Evolutionary conservation across 164 flowering plant species (phyloP).

Genomic region (Vitis cinerea): DNA sequence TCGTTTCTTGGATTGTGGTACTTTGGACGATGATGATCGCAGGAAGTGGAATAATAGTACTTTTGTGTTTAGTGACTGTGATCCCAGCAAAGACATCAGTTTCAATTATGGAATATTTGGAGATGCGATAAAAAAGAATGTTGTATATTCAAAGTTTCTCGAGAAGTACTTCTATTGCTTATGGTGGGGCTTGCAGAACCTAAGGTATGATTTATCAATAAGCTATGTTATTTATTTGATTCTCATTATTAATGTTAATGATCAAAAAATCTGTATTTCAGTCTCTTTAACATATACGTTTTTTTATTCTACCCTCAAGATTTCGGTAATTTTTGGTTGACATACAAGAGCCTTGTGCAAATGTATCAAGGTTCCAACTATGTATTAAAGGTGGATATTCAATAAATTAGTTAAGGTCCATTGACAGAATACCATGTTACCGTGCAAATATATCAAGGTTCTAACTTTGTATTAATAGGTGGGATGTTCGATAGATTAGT

Average conservation of each 20-base stretch:
- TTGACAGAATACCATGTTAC: too few species aligned
- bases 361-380: too few species aligned
- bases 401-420: too few species aligned
- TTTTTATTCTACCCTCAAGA: too few species aligned
- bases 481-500: too few species aligned
- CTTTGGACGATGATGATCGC: constrained; percentile 25
- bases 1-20: constrained; percentile 56
- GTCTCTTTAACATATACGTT: too few species aligned
- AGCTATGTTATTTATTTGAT: not conserved
- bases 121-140: constrained; percentile 58
- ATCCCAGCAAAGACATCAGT: constrained; percentile 35
- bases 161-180: constrained; percentile 84
- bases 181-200: constrained; percentile 96
- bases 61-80: constrained; percentile 54
- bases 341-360: too few species aligned
- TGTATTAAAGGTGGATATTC: too few species aligned
- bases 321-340: too few species aligned
- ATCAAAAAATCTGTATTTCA: not conserved
- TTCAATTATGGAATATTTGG: constrained; percentile 77
- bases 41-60: constrained; percentile 55
- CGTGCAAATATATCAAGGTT: too few species aligned
- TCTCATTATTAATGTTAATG: not conserved
- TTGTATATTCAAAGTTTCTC: constrained; percentile 57
- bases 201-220: constrained; percentile 53
- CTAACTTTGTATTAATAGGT: too few species aligned